Base-by-base conservation (phyloP, 164 flowering plant species). In the Cinnamomum micranthum region DNA sequence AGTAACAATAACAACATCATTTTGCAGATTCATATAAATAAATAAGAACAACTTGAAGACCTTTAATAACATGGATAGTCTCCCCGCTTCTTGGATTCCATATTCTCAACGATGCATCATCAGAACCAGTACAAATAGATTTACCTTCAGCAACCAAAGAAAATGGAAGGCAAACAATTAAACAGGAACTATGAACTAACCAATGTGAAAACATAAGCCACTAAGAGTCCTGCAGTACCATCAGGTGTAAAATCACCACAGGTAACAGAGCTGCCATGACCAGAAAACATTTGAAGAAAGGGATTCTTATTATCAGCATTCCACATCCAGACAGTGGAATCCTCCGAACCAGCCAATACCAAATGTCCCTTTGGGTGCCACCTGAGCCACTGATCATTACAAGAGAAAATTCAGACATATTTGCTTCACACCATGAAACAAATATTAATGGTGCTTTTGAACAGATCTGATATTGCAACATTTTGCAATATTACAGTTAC, bases 191-290 rank as follows among this genome's bases (percentile, higher is more conserved):
- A 20, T 35, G 20, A 41, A 11, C 67, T 62, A 22, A 33, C 19
- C 5, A 81, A 70, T 50, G 20, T 28, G 19, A 66, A 70, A 27
- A 59, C 14, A 73, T 11, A 50, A 68, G 2, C 14, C 24, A 31
- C n/a, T 35, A 22, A 28, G 19, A 19, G 33, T 74, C 55, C 19
- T 3, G 19, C 4, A 55, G 33, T 92, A 93, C 99, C 99, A 87
- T 95, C 98, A 78, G 97, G 98, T 6, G 98, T 93, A 82, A 95
- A 95, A 81, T 91, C 91, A 64, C 99, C 99, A 85, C 99, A 93
- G 11, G 96, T 87, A 33, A 93, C 98, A 74, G 78, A 82, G 78
- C 84, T 65, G 67, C 79, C 87, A 86, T 95, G 99, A 60, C 99
- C 98, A 15, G 88, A 73, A 81, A 92, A 93, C 82, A 84, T 85